Evolutionary conservation across 2,329 filamentous ascomycete genomes (phyloP).

Genomic region (Hymenoscyphus fraxineus): DNA sequence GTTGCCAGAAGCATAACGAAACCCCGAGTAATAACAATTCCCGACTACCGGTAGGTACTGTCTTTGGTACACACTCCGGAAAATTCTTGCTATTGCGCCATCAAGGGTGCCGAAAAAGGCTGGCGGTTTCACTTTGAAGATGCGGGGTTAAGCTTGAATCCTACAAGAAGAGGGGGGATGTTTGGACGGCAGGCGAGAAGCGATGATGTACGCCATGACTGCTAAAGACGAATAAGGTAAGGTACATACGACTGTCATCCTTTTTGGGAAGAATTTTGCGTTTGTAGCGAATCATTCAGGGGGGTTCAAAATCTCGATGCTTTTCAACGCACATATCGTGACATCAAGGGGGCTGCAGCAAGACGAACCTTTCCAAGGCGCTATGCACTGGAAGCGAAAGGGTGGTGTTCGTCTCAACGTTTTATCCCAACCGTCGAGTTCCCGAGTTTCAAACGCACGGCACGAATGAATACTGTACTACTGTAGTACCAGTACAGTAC

Average conservation of each 20-base stretch:
- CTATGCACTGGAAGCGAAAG: background rate
- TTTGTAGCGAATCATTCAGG: no score
- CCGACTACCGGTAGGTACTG: background rate
- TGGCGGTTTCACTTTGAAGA: background rate
- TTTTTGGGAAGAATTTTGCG: no score
- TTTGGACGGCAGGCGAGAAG: background rate
- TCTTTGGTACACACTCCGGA: background rate
- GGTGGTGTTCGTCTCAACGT: background rate
- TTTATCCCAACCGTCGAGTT: background rate
- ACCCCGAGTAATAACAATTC: background rate
- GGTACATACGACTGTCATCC: no score
- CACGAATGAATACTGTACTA: background rate
- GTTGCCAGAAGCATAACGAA: constrained; percentile 3
- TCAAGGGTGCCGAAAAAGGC: background rate
- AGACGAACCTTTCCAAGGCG: background rate
- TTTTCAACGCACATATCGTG: background rate
- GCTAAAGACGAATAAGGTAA: no score
- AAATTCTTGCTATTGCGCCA: background rate
- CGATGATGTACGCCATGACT: background rate
- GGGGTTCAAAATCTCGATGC: no score
- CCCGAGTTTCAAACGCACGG: background rate
- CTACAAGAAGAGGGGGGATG: background rate
- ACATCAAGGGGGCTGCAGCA: background rate
- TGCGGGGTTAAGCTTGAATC: background rate
- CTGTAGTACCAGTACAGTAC: no score